phyloP scores from a whole-genome alignment of 2,329 filamentous ascomycete genomes.

The Metarhizium humberi region DNA sequence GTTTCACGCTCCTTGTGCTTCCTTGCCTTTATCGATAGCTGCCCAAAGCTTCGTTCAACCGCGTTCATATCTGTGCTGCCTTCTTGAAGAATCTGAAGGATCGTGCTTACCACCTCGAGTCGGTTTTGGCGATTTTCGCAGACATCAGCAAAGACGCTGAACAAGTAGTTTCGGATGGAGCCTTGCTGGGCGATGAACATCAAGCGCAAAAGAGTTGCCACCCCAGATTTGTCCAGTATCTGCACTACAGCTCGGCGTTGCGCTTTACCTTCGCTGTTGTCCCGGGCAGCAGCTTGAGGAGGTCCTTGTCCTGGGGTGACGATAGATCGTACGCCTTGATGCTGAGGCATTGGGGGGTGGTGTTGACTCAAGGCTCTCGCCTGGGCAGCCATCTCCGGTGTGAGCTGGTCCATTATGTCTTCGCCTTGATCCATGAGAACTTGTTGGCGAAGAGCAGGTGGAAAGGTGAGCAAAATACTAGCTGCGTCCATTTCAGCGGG shows the following conservation, averaged over 20 bases:
- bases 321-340: conserved; percentile 20
- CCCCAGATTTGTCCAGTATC: conserved; percentile 92
- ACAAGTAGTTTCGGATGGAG: conserved; percentile 73
- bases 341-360: conserved; percentile 17
- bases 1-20: conserved; percentile 56
- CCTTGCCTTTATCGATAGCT: conserved; percentile 84
- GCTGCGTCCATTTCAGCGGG: conserved; percentile 76
- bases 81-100: conserved; percentile 90
- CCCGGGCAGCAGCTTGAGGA: conserved; percentile 17
- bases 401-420: conserved; percentile 73
- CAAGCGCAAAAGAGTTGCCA: conserved; percentile 91
- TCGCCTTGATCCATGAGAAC: conserved; percentile 89
- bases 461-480: conserved; percentile 84
- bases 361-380: conserved; percentile 59
- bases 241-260: conserved; percentile 80
- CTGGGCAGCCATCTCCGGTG: conserved; percentile 78
- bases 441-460: conserved; percentile 73
- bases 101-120: conserved; percentile 83
- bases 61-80: conserved; percentile 88
- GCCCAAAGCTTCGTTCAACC: conserved; percentile 90
- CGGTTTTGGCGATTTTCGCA: conserved; percentile 96
- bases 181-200: conserved; percentile 96
- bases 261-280: conserved; percentile 49
- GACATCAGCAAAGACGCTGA: conserved; percentile 80
- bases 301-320: conserved; percentile 14